Conservation (phyloP, 805 yeast genomes). For the Wickerhamomyces chaumierensis region DNA sequence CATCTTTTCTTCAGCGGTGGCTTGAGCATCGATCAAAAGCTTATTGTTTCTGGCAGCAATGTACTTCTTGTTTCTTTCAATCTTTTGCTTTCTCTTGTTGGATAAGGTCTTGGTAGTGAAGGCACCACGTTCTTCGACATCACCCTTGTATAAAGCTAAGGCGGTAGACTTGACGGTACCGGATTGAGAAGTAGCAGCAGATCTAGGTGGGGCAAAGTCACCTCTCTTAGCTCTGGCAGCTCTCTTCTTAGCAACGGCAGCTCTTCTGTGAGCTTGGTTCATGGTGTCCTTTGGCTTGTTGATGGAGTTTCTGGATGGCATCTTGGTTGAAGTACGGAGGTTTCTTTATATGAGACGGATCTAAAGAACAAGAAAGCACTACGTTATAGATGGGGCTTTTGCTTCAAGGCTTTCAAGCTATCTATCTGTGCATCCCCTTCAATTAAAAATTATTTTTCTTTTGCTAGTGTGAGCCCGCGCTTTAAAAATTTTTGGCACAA, state of each 20-base stretch:
- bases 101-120: constrained; percentile 54
- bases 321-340: constrained; percentile 28
- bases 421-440: too few relatives aligned
- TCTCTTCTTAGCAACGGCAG: constrained; percentile 42
- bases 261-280: constrained; percentile 37
- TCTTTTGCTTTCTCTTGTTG: constrained; percentile 67
- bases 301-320: constrained; percentile 78
- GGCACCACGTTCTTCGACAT: constrained; percentile 11
- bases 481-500: too few relatives aligned
- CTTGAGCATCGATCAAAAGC: constrained; percentile 36
- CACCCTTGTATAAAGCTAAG: constrained; percentile 27
- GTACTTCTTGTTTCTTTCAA: constrained; percentile 70
- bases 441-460: too few relatives aligned
- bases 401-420: too few relatives aligned
- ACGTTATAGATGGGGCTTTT: too few relatives aligned
- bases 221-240: constrained; percentile 36
- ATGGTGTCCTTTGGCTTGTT: constrained; percentile 66
- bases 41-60: constrained; percentile 42
- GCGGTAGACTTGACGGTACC: constrained; percentile 30
- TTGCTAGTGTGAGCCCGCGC: too few relatives aligned
- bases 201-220: constrained; percentile 32
- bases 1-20: constrained; percentile 37
- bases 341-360: constrained; percentile 38
- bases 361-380: too few relatives aligned
- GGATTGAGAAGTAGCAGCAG: constrained; percentile 30